Conservation (phyloP, 345 rosid genomes). For the Citrus cavaleriei region DNA sequence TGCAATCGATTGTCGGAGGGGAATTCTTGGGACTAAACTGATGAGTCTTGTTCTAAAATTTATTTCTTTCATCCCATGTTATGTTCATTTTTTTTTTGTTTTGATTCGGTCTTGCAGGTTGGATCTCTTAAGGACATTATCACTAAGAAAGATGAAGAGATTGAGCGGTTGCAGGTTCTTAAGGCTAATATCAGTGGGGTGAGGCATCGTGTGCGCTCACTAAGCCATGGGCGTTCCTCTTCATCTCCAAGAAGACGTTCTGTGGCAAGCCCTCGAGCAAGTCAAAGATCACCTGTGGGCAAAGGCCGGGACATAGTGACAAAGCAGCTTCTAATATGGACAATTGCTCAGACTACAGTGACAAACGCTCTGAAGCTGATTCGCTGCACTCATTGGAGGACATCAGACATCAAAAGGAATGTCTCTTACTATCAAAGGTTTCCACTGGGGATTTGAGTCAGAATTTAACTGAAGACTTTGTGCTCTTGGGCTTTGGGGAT, state of each 20-base stretch:
- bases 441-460: conserved; percentile 27
- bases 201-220: conserved; percentile 42
- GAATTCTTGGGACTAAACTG: background rate
- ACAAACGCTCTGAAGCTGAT: conserved; percentile 67
- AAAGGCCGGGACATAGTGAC: conserved; percentile 36
- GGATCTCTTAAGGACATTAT: conserved; percentile 65
- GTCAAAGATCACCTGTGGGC: conserved; percentile 29
- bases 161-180: conserved; percentile 55
- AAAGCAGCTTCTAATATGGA: conserved; percentile 62
- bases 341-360: conserved; percentile 55
- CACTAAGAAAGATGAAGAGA: conserved; percentile 76
- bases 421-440: conserved; percentile 35
- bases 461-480: conserved; percentile 53
- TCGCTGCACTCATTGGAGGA: conserved; percentile 60
- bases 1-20: background rate
- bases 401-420: conserved; percentile 28
- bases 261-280: conserved; percentile 37
- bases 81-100: conserved; percentile 2
- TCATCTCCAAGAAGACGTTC: conserved; percentile 78
- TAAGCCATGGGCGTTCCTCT: conserved; percentile 55
- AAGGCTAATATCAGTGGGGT: conserved; percentile 41
- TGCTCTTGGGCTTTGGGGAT: conserved; percentile 69
- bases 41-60: background rate
- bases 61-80: background rate
- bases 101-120: conserved; percentile 43